phyloP scores from a whole-genome alignment of 1,284 basidiomycete genomes.

The Leucoagaricus sp. region DNA sequence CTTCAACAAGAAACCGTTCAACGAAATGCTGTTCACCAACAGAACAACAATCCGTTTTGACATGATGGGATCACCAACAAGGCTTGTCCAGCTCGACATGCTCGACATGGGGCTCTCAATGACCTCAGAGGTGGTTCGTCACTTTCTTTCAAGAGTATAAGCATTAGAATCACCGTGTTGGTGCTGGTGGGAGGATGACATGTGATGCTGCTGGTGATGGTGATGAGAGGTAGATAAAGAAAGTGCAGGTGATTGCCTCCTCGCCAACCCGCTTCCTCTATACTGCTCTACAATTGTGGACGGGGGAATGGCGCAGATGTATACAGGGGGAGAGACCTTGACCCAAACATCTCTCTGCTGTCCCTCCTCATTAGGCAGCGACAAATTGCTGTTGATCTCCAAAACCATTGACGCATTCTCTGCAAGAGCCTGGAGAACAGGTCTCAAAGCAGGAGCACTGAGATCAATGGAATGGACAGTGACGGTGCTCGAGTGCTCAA shows the following conservation, averaged over 20 bases:
- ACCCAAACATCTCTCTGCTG: slow-evolving; percentile 17
- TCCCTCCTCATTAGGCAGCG: slow-evolving; percentile 28
- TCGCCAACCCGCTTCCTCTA: slow-evolving; percentile 23
- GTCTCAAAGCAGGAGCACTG: too few species aligned
- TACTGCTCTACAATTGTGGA: slow-evolving; percentile 58
- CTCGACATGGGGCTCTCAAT: too few species aligned
- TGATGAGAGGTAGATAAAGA: too few species aligned
- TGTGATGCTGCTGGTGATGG: too few species aligned
- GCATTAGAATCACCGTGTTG: neutral
- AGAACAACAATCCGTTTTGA: slow-evolving; percentile 77
- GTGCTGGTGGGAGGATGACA: slow-evolving; percentile 9
- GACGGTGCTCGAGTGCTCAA: slow-evolving; percentile 21
- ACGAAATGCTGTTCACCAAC: slow-evolving; percentile 83
- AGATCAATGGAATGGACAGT: slow-evolving; percentile 60
- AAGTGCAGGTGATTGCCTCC: slow-evolving; percentile 15
- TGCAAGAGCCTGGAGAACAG: slow-evolving; percentile 62
- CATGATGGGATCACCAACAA: slow-evolving; percentile 89
- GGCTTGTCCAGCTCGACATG: slow-evolving; percentile 92
- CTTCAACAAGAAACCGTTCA: slow-evolving; percentile 95
- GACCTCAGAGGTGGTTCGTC: too few species aligned
- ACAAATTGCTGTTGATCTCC: slow-evolving; percentile 14
- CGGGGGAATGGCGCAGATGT: slow-evolving; percentile 75
- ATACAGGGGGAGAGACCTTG: slow-evolving; percentile 38
- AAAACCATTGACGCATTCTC: slow-evolving; percentile 30
- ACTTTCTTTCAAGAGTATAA: neutral